Conservation (phyloP, 2,329 filamentous ascomycete genomes). For the Arthrinium puccinioides region DNA sequence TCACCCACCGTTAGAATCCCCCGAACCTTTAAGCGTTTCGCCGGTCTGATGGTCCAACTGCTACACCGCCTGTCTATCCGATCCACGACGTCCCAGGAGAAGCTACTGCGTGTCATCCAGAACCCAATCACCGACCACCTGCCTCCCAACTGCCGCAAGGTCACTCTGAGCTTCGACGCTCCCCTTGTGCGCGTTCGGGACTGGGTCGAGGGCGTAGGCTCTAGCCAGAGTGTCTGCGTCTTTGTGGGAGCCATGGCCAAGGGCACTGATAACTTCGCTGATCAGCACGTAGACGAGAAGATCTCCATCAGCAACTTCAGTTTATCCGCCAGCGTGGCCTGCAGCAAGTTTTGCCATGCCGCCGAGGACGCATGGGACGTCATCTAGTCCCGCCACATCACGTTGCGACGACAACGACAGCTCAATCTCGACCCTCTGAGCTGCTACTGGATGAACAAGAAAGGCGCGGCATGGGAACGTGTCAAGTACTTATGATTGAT, state of each 20-base stretch:
- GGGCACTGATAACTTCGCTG: conserved; percentile 90
- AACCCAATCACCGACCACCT: conserved; percentile 97
- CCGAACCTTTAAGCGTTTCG: conserved; percentile 97
- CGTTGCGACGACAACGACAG: not conserved
- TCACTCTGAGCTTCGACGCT: conserved; percentile 92
- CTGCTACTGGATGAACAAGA: conserved; percentile 2
- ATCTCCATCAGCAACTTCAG: conserved; percentile 99
- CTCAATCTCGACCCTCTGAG: not conserved
- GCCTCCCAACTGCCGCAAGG: conserved; percentile 93
- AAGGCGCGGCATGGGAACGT: conserved; percentile 20
- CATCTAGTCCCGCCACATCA: conserved; percentile 46
- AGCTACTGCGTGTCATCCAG: conserved; percentile 93
- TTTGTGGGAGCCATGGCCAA: conserved; percentile 99
- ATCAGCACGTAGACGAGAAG: conserved; percentile 89
- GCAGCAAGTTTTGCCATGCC: conserved; percentile 99
- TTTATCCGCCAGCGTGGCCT: conserved; percentile 92
- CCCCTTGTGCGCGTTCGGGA: conserved; percentile 80
- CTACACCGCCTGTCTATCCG: conserved; percentile 93
- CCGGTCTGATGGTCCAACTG: conserved; percentile 96
- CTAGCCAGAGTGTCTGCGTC: conserved; percentile 91
- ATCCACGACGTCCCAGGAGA: conserved; percentile 94
- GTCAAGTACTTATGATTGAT: conserved; percentile 20
- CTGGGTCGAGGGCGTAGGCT: conserved; percentile 72
- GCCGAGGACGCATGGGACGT: conserved; percentile 96
- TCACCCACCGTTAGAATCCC: conserved; percentile 97